A percentile compares a stretch with the other conserved stretches of the same genome.
Conservation (phyloP, 257 asterid genomes). For the Gentiana dahurica region DNA sequence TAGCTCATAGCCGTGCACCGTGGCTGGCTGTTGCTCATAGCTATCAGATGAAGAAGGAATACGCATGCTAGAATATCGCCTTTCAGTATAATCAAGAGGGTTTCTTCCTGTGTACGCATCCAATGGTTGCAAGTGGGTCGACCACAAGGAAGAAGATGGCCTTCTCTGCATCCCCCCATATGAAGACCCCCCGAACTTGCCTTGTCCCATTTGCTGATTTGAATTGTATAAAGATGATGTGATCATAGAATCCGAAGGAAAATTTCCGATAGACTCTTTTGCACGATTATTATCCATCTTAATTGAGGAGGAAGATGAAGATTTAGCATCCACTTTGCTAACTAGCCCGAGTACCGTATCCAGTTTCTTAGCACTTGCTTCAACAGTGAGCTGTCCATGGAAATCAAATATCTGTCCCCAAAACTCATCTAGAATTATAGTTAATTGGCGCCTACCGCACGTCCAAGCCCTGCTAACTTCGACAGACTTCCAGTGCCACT, state of each 20-base stretch:
- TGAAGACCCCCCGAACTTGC: constrained; percentile 44
- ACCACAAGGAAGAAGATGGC: constrained; percentile 29
- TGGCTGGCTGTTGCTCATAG: constrained; percentile 77
- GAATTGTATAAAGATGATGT: constrained; percentile 35
- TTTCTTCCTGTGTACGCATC: constrained; percentile 36
- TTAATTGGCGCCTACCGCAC: constrained; percentile 89
- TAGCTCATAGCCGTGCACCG: constrained; percentile 69
- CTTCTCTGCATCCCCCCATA: constrained; percentile 26
- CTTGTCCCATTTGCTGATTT: constrained; percentile 39
- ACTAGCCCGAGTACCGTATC: constrained; percentile 58
- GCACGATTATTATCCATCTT: constrained; percentile 34
- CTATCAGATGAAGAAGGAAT: constrained; percentile 55
- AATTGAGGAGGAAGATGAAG: constrained; percentile 40
- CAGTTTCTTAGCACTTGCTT: constrained; percentile 68
- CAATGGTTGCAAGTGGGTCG: constrained; percentile 28
- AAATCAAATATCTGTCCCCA: constrained; percentile 95
- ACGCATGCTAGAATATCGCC: constrained; percentile 74
- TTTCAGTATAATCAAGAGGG: constrained; percentile 52
- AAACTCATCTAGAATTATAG: constrained; percentile 63
- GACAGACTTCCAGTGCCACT: constrained; percentile 90
- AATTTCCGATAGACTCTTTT: constrained; percentile 40
- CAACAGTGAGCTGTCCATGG: constrained; percentile 59
- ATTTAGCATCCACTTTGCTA: constrained; percentile 35
- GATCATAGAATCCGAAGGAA: constrained; percentile 50
- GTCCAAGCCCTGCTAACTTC: constrained; percentile 83